phyloP scores from a whole-genome alignment of 148 eudicot species.

The Gaultheria prostrata region DNA sequence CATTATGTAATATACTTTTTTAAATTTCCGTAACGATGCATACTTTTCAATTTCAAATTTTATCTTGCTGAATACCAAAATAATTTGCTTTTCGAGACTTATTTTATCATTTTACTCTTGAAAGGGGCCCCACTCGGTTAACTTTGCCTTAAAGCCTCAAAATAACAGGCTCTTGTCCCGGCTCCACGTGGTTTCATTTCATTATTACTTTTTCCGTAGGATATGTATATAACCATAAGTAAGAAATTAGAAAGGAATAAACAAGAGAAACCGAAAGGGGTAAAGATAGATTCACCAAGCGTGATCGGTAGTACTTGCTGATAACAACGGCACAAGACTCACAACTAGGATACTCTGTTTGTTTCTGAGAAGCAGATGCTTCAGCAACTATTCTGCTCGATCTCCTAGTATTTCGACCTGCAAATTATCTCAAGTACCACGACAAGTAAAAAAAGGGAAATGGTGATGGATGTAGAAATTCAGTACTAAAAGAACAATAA shows the following conservation, averaged over 20 bases:
- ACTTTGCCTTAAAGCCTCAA: background rate
- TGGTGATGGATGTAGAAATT: background rate
- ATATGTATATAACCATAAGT: background rate
- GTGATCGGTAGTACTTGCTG: background rate
- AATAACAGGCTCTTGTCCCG: no score
- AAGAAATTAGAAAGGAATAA: background rate
- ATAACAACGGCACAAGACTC: background rate
- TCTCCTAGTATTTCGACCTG: background rate
- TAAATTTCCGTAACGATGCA: no score
- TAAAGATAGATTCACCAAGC: background rate
- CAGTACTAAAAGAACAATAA: no score
- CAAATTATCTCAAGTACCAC: background rate
- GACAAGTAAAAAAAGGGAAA: no score
- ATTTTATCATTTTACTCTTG: background rate
- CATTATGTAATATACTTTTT: no score
- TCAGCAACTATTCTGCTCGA: background rate
- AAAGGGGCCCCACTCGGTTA: background rate
- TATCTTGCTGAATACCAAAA: no score
- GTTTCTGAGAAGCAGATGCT: background rate
- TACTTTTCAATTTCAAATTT: no score
- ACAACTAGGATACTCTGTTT: background rate
- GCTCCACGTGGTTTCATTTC: background rate
- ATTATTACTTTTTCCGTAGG: background rate
- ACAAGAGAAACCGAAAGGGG: background rate
- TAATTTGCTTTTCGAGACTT: background rate